phyloP scores from a whole-genome alignment of 2,329 filamentous ascomycete genomes.

The Amesomyces nigricolor region DNA sequence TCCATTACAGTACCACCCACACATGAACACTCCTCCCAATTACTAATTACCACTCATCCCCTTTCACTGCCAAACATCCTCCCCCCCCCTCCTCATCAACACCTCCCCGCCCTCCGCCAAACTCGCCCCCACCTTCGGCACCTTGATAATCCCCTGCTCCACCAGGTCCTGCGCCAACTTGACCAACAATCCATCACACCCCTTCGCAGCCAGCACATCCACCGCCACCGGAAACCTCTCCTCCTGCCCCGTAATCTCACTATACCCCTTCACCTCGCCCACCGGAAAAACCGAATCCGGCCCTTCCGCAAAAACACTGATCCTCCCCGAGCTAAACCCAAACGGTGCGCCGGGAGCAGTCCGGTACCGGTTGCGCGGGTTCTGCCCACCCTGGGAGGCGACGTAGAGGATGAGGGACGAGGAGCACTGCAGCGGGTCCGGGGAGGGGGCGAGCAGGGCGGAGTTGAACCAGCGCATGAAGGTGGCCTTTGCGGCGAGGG shows the following conservation, averaged over 20 bases:
- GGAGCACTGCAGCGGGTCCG: conserved; percentile 39
- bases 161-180: conserved; percentile 48
- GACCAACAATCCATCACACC: conserved; percentile 56
- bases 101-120: conserved; percentile 17
- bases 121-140: conserved; percentile 38
- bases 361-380: conserved; percentile 35
- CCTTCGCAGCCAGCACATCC: conserved; percentile 51
- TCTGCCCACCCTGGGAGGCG: conserved; percentile 25
- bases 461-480: conserved; percentile 43
- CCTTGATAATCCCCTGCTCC: conserved; percentile 41
- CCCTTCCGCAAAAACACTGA: conserved; percentile 33
- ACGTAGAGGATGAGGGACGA: conserved; percentile 45
- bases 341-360: conserved; percentile 39
- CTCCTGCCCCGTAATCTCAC: conserved; percentile 39
- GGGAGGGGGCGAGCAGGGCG: conserved; percentile 38
- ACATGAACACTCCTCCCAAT: too few species aligned
- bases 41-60: background rate
- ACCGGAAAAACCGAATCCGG: conserved; percentile 40
- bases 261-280: conserved; percentile 34
- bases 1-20: too few species aligned
- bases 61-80: too few species aligned
- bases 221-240: conserved; percentile 53
- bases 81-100: conserved; percentile 8
- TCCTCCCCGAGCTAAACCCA: conserved; percentile 39
- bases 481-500: conserved; percentile 45